phyloP scores from a whole-genome alignment of 208 protist genomes.

The Eutreptiella sp. region DNA sequence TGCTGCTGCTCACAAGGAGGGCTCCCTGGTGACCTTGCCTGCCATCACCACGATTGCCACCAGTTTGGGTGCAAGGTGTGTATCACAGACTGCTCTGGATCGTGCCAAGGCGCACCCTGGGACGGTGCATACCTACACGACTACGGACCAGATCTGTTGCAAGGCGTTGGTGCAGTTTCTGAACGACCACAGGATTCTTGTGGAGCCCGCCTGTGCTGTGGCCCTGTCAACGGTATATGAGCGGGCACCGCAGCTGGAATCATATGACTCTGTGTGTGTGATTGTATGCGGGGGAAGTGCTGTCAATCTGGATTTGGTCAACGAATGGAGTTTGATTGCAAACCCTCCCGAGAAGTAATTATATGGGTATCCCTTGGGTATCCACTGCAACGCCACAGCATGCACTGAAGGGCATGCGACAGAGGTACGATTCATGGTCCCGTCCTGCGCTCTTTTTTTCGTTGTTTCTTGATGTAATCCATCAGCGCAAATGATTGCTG shows the following conservation, averaged over 20 bases:
- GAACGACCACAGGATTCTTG: slow-evolving; percentile 27
- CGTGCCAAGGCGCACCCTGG: slow-evolving; percentile 4
- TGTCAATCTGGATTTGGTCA: slow-evolving; percentile 2
- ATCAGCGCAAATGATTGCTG: no score
- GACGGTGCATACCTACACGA: slow-evolving; percentile 1
- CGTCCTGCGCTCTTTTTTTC: no score
- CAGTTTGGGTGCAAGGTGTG: slow-evolving; percentile 8
- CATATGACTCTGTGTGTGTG: slow-evolving; percentile 6
- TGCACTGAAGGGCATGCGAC: no score
- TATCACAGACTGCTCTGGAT: slow-evolving; percentile 9
- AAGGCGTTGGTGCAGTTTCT: slow-evolving; percentile 9
- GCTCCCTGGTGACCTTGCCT: slow-evolving; percentile 20
- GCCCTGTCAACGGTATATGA: slow-evolving; percentile 15
- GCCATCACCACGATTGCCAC: slow-evolving; percentile 16
- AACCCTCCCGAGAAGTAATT: no score
- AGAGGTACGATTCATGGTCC: no score
- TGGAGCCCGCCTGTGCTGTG: slow-evolving; percentile 16
- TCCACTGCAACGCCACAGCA: no score
- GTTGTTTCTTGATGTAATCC: no score
- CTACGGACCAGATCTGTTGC: slow-evolving; percentile 1
- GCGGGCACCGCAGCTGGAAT: background rate
- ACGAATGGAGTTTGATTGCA: no score
- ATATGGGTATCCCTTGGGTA: no score
- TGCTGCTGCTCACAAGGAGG: background rate
- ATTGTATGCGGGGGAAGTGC: slow-evolving; percentile 18